These are phyloP conservation scores for Citrullus colocynthis DNA, from an alignment of 306 rosid genomes.

Conservation along the genomic window DNA sequence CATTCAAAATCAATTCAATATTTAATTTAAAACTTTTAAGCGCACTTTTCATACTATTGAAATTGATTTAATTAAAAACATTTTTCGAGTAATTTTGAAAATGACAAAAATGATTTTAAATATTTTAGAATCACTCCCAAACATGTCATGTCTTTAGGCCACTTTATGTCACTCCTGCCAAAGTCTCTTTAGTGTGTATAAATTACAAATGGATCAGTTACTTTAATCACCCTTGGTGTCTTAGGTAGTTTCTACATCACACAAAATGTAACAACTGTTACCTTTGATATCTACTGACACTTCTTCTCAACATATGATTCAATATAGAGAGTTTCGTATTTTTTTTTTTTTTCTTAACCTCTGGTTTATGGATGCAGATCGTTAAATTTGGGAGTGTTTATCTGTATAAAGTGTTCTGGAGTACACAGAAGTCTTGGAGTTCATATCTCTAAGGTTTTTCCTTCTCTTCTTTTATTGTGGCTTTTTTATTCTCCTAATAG, in stretches of 20 bases:
- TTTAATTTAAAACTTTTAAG: too few species aligned
- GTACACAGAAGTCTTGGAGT: constrained; percentile 93
- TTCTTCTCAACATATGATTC: background rate
- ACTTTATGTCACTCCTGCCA: background rate
- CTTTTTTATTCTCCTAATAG: background rate
- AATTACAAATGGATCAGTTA: background rate
- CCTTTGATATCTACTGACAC: background rate
- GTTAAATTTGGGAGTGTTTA: constrained; percentile 61
- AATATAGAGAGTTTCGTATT: background rate
- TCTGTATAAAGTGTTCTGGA: constrained; percentile 95
- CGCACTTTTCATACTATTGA: too few species aligned
- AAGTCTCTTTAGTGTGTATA: background rate
- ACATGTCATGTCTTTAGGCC: background rate
- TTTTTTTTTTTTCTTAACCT: constrained; percentile 1
- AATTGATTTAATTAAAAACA: too few species aligned
- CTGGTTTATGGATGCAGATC: constrained; percentile 42
- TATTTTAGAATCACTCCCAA: too few species aligned
- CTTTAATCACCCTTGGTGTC: background rate
- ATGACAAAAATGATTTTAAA: too few species aligned
- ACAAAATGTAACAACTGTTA: background rate
- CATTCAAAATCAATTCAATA: too few species aligned
- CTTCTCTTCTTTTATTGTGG: background rate
- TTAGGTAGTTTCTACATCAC: background rate
- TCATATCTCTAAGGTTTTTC: constrained; percentile 74
- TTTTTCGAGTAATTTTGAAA: too few species aligned